Evolutionary conservation across 345 rosid genomes (phyloP), one percentile per base, ranked within the genome.

Genomic region (Limnanthes douglasii): DNA sequence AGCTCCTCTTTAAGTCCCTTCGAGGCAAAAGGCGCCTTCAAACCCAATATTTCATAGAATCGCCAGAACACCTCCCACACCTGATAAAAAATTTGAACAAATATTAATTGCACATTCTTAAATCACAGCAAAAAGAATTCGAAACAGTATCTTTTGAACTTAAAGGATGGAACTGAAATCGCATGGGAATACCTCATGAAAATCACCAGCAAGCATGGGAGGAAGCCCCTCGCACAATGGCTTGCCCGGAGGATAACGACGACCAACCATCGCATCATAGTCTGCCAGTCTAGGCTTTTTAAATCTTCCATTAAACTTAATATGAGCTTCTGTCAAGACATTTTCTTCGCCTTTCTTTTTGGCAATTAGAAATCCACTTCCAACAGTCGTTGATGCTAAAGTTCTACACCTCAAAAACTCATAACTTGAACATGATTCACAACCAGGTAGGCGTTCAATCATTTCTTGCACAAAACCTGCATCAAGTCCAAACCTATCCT

Each of bases 401-500:
- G 46, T 47, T 74, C 95, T 79, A 33, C 61, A 56, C 34, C 54
- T 59, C 65, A 77, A 37, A 63, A 54, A 45, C 44, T 60, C 78
- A 68, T 84, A 90, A 20, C 43, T 61, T 34, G 64, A 53, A 64
- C 98, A 90, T 30, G 64, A 56, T 32, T 70, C 65, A 4, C 55
- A 63, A 57, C 70, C 85, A 56, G 92, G 92, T 61, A 90, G 73
- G 40, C 48, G 61, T 60, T 80, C 98, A 43, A 84, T 60, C 31
- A 73, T 70, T 65, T 90, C 94, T 46, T 64, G 92, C 49, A 90
- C 94, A 75, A 90, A 80, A 38, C 77, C 94, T 25, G 75, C 50
- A 32, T 90, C 98, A 53, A 90, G 41, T 33, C 98, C 98, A 68
- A 72, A 90, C 62, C 98, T 77, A 57, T 81, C 88, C 58, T 68